A percentile compares a stretch with the other conserved stretches of the same genome.
Evolutionary conservation across 345 rosid species (phyloP).

Genomic region (Eucalyptus pauciflora): DNA sequence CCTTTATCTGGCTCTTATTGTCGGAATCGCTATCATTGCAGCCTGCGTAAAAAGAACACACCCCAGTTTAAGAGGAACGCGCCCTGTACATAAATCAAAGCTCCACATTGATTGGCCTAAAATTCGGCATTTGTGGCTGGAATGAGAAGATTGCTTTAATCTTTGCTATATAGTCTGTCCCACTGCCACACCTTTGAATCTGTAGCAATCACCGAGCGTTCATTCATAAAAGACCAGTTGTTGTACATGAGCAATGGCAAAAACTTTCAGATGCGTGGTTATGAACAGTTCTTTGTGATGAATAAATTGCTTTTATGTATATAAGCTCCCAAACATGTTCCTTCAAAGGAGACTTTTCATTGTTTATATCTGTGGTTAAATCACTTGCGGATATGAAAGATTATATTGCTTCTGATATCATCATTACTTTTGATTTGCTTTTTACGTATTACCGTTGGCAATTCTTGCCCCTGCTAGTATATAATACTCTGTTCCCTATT

Average conservation of each 20-base stretch:
- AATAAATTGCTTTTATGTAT: background rate
- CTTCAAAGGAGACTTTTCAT: background rate
- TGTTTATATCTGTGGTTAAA: background rate
- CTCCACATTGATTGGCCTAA: conserved; percentile 22
- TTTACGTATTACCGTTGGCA: background rate
- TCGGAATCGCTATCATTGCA: conserved; percentile 2
- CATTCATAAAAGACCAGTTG: background rate
- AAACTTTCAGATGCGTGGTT: background rate
- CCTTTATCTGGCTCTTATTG: background rate
- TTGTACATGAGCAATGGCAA: background rate
- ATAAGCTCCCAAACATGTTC: background rate
- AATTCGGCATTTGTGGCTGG: conserved; percentile 36
- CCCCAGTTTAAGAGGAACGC: background rate
- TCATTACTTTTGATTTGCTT: background rate
- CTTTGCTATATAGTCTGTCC: background rate
- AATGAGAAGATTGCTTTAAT: background rate
- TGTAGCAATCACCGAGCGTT: background rate
- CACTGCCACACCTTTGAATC: background rate
- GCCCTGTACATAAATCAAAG: background rate
- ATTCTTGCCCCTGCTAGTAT: background rate
- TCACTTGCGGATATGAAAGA: background rate
- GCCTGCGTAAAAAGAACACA: background rate
- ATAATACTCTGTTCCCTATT: background rate
- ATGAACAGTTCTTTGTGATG: background rate
- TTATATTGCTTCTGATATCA: background rate